phyloP scores from a whole-genome alignment of 257 asterid genomes.

The Apocynum venetum region DNA sequence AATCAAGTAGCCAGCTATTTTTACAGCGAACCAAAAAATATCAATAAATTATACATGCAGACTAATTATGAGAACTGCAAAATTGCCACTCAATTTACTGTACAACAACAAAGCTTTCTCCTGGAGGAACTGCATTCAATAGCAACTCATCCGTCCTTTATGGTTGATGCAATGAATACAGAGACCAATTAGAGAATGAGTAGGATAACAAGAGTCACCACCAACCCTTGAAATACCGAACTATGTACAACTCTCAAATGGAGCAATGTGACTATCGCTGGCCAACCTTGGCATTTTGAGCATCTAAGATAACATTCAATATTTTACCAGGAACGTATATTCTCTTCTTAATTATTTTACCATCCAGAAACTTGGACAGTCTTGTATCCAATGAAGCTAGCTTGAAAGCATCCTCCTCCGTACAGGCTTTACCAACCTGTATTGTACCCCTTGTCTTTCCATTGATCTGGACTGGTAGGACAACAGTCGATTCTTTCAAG shows the following conservation, averaged over 20 bases:
- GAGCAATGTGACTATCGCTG: constrained; percentile 18
- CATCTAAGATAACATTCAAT: constrained; percentile 64
- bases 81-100: background rate
- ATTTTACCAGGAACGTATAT: constrained; percentile 82
- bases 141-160: background rate
- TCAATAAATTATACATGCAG: background rate
- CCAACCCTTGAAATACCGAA: background rate
- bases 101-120: constrained; percentile 7
- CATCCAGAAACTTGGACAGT: constrained; percentile 59
- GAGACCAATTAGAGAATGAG: background rate
- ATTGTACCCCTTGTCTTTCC: constrained; percentile 96
- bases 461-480: constrained; percentile 82
- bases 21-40: background rate
- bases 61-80: background rate
- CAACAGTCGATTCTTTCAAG: constrained; percentile 60
- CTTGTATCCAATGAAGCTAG: constrained; percentile 70
- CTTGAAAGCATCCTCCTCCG: constrained; percentile 71
- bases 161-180: background rate
- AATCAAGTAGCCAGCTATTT: background rate
- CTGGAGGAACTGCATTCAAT: background rate
- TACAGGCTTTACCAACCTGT: constrained; percentile 70
- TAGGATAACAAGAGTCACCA: background rate
- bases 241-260: background rate
- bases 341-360: constrained; percentile 64
- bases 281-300: constrained; percentile 45